Conservation (phyloP, 1,284 basidiomycete genomes). For the Takashimella tepidaria region DNA sequence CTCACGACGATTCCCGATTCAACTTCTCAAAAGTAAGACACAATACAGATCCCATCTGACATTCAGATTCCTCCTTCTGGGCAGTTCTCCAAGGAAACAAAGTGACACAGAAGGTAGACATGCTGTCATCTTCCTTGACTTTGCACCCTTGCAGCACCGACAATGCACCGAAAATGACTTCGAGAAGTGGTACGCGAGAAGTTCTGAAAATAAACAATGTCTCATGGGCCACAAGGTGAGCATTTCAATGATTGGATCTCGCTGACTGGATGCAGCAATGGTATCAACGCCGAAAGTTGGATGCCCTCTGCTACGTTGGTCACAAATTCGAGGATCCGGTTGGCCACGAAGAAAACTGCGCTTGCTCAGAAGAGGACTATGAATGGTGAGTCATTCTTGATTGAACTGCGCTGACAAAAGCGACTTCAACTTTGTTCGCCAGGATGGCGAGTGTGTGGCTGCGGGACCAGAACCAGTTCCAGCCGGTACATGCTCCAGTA, state of each 20-base stretch:
- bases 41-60: neutral
- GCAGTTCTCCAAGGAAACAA: constrained; percentile 64
- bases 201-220: constrained; percentile 63
- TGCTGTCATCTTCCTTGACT: constrained; percentile 77
- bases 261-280: constrained; percentile 62
- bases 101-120: constrained; percentile 58
- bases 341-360: constrained; percentile 73
- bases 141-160: constrained; percentile 62
- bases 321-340: constrained; percentile 84
- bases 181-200: constrained; percentile 81
- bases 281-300: constrained; percentile 78
- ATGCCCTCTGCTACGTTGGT: constrained; percentile 86
- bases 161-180: constrained; percentile 73
- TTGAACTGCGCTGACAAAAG: constrained; percentile 12
- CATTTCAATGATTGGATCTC: no score
- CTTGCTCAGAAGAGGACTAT: constrained; percentile 80
- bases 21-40: constrained; percentile 75
- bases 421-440: constrained; percentile 51
- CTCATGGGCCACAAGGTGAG: constrained; percentile 89
- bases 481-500: constrained; percentile 63
- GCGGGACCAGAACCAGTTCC: constrained; percentile 82
- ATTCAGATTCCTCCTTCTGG: constrained; percentile 62
- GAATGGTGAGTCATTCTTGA: constrained; percentile 64
- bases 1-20: constrained; percentile 84
- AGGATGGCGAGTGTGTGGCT: constrained; percentile 67